Percentiles rank a stretch among this genome's conserved stretches.
phyloP scores from a whole-genome alignment of 1,139 yeast genomes.

The Taphrina sp. region DNA sequence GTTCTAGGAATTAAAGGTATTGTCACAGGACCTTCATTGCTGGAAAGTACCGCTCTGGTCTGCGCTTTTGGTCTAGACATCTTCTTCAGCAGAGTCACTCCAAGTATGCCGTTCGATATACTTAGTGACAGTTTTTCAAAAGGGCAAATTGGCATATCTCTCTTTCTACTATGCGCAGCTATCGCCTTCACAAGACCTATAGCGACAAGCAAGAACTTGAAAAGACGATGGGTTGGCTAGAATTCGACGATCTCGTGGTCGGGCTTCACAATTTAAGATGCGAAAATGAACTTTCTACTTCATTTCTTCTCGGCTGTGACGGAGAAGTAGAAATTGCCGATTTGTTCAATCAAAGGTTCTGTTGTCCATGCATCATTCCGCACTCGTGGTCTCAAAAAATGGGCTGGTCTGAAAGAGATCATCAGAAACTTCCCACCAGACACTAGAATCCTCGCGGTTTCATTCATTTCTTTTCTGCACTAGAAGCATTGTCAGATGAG shows the following conservation, averaged over 20 bases:
- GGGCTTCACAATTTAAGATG: no score
- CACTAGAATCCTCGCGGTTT: constrained; percentile 38
- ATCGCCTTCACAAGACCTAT: constrained; percentile 57
- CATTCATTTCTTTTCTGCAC: constrained; percentile 38
- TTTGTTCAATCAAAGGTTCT: constrained; percentile 14
- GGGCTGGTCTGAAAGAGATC: constrained; percentile 41
- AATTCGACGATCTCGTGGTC: no score
- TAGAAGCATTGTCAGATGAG: no score
- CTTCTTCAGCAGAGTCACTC: constrained; percentile 74
- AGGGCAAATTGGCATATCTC: constrained; percentile 60
- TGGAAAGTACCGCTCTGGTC: constrained; percentile 78
- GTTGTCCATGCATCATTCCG: constrained; percentile 6
- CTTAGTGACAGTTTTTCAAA: constrained; percentile 68
- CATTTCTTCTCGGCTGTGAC: constrained; percentile 20
- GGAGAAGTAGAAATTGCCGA: constrained; percentile 25
- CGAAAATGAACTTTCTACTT: no score
- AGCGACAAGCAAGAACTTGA: constrained; percentile 44
- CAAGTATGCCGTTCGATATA: constrained; percentile 81
- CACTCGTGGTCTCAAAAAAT: constrained; percentile 34
- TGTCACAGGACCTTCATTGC: constrained; percentile 61
- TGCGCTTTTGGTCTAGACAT: constrained; percentile 65
- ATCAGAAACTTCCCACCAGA: constrained; percentile 39
- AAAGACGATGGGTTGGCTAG: constrained; percentile 24
- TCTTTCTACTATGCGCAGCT: constrained; percentile 53
- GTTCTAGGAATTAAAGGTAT: constrained; percentile 41